Evolutionary conservation across 495 filamentous ascomycete genomes (phyloP).

Genomic region (Talaromyces liani): DNA sequence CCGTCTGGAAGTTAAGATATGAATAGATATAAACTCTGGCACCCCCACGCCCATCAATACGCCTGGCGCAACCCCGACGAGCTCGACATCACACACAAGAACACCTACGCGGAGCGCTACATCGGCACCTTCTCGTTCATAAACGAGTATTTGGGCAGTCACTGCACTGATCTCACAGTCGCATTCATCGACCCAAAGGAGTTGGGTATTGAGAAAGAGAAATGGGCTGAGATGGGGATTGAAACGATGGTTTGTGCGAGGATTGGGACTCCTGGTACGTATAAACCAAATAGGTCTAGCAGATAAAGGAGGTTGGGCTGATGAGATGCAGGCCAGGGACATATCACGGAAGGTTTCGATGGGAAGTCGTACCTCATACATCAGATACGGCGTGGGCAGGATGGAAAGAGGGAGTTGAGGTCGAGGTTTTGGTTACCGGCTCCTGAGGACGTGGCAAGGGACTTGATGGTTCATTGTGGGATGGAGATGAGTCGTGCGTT

Average conservation of each 20-base stretch:
- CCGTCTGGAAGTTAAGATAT: too few relatives aligned
- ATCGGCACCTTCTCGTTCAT: too few relatives aligned
- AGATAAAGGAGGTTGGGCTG: not conserved
- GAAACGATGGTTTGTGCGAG: not conserved
- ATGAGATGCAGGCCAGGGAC: not conserved
- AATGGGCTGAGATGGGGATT: not conserved
- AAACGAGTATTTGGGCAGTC: too few relatives aligned
- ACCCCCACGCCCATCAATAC: too few relatives aligned
- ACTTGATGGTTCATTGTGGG: not conserved
- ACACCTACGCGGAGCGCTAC: too few relatives aligned
- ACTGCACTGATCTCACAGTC: too few relatives aligned
- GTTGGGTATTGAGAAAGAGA: not conserved
- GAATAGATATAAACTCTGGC: too few relatives aligned
- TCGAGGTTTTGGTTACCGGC: not conserved
- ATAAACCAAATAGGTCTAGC: too few relatives aligned
- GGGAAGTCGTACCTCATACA: not conserved
- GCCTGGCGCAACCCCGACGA: too few relatives aligned
- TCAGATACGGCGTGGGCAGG: not conserved
- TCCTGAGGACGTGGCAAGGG: not conserved
- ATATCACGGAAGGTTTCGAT: not conserved
- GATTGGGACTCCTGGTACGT: too few relatives aligned
- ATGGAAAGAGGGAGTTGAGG: not conserved
- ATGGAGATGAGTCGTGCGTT: not conserved
- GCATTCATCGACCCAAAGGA: too few relatives aligned
- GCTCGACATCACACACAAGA: too few relatives aligned